These are phyloP conservation scores for Trametes cubensis DNA, from an alignment of 768 basidiomycete species.

Conservation along the genomic window DNA sequence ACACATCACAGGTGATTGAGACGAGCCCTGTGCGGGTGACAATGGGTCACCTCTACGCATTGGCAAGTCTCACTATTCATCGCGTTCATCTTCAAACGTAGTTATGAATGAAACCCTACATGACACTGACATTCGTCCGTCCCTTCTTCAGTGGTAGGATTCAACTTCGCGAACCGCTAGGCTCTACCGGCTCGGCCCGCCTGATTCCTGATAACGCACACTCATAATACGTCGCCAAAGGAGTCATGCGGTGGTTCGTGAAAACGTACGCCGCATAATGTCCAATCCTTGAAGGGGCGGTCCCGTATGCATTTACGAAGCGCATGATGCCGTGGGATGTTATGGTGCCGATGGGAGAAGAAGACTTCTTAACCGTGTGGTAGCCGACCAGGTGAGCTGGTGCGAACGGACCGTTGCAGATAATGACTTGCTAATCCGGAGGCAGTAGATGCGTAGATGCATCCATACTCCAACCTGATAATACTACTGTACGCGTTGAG, in stretches of 20 bases:
- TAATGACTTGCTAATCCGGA: conserved; percentile 11
- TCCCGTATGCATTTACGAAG: not conserved
- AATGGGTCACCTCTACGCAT: too few relatives aligned
- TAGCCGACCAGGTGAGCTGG: conserved; percentile 17
- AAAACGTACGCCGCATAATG: conserved; percentile 8
- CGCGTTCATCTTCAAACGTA: too few relatives aligned
- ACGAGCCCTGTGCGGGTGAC: too few relatives aligned
- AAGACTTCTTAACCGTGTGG: conserved; percentile 19
- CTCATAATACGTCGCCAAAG: not conserved
- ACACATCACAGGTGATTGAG: too few relatives aligned
- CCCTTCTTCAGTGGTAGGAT: too few relatives aligned
- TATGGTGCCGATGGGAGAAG: conserved; percentile 9
- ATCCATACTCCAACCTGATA: not conserved
- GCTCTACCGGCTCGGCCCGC: too few relatives aligned
- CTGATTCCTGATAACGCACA: too few relatives aligned
- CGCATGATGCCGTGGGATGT: conserved; percentile 17
- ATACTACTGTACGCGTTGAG: not conserved
- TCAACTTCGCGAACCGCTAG: too few relatives aligned
- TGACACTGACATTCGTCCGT: too few relatives aligned
- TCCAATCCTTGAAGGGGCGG: not conserved
- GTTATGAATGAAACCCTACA: too few relatives aligned
- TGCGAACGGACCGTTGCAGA: conserved; percentile 9
- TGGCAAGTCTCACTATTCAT: too few relatives aligned
- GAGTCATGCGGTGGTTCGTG: not conserved
- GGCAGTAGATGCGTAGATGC: conserved; percentile 12